These are phyloP conservation scores for Trichosporon inkin DNA, from an alignment of 1,284 basidiomycete genomes.

Conservation along the genomic window DNA sequence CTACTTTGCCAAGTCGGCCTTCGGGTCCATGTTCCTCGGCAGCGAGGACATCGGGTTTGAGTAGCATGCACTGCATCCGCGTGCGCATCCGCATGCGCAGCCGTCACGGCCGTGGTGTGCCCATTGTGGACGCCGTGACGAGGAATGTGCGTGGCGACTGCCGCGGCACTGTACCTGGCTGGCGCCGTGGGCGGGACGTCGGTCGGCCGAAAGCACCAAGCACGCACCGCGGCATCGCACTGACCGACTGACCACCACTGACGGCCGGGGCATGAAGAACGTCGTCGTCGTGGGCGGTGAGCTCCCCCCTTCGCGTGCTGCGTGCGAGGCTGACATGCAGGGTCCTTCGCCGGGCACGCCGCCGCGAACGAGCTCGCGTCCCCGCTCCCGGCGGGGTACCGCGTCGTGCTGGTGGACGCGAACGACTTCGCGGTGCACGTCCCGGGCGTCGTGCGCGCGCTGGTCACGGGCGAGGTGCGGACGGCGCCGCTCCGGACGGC, in stretches of 20 bases:
- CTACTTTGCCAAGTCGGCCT: constrained; percentile 8
- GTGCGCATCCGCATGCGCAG: no score
- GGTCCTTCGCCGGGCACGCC: constrained; percentile 17
- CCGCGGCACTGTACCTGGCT: no score
- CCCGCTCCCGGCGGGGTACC: neutral
- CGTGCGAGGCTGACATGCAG: constrained; percentile 8
- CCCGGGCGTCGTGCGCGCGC: constrained; percentile 44
- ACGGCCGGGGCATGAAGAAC: constrained; percentile 24
- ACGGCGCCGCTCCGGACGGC: constrained; percentile 32
- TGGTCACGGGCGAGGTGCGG: constrained; percentile 42
- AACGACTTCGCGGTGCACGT: constrained; percentile 44
- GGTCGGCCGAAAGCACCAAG: no score
- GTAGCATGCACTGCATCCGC: no score
- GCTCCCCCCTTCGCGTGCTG: neutral
- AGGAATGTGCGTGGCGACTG: no score
- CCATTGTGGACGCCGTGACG: no score
- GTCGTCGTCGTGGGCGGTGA: constrained; percentile 13
- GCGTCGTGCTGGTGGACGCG: constrained; percentile 16
- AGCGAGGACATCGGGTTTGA: neutral
- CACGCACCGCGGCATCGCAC: no score
- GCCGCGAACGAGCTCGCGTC: constrained; percentile 12
- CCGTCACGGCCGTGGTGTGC: no score
- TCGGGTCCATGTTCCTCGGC: neutral
- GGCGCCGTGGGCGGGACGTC: no score
- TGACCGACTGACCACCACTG: constrained; percentile 24